Evolutionary conservation across 2,329 filamentous ascomycete species (phyloP), one percentile per base, ranked within the genome.

Genomic region (Phyllosticta citriasiana): DNA sequence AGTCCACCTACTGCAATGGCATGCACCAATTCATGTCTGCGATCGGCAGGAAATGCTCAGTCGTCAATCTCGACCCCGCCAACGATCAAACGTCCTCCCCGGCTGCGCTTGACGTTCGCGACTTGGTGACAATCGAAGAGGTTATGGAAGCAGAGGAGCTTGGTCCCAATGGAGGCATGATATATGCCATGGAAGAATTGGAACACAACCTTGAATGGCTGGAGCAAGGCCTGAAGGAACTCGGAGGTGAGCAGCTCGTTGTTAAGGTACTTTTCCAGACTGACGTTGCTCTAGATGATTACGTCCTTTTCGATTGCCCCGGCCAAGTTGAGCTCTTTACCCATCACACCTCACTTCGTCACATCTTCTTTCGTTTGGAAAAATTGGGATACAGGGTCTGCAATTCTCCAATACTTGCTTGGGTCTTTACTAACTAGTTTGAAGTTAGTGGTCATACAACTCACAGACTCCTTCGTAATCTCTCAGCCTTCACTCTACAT

Each of bases 1-100:
- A 99, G 78, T 97, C 91, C 66, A 99, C 94, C 7, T 97, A 96
- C 74, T 97, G 93, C 80, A 91, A 97, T 85, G 94, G 94, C 72
- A 96, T 99, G 89, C 90, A 97, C 71, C 94, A 99, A 77, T 99
- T 99, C 78, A 88, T 97, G 82, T 88, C 88, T 66, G 93, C 94
- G 65, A 96, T 99, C 72, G 91, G 92, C 63, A 88, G 94, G 61
- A 92, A 95, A 74, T 96, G 91, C 79, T 95, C 91, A 16, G 86
- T 97, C 47, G 90, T 97, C 63, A 99, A 99, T 73, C 87, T 99
- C 66, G 94, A 99, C 76, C 94, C 94, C 26, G 94, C 94, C 60
- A 99, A 99, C 79, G 93, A 97, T 70, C 86, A 88, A 63, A 94
- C 91, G 1, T 89, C 85, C 64, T 99, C 97, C 74, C 86, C 88